Evolutionary conservation across 202 grass and related monocot species (phyloP), one percentile per base, ranked within the genome.

Genomic region (Tripidium arundinaceum): DNA sequence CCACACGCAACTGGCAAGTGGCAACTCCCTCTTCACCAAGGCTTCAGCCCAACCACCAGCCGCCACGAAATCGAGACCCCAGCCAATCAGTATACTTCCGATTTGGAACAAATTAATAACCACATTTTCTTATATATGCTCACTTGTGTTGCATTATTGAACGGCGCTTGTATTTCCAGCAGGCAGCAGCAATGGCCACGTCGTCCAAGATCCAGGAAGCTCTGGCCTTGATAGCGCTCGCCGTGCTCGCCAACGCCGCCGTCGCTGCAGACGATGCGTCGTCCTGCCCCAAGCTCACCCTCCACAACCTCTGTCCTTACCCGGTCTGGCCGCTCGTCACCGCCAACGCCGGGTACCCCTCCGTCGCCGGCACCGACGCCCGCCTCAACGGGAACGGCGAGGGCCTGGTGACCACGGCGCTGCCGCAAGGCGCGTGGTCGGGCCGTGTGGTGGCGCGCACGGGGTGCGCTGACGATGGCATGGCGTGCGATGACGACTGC

Each of bases 281-380:
- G 61, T 2, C 62, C 24, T 13, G n/a, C 27, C 19, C 46, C 27
- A 73, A 52, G 60, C 62, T 74, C 8, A 74, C 77, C 39, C 77
- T 86, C 38, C 69, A 74, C 84, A 80, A 80, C 84, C 42, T 80
- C n/a, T 80, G 84, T 8, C 5, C 77, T 7, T 66, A 27, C 84
- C 26, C 70, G 1, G 28, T 81, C 6, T 75, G 63, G 77, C 70
- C 71, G 15, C 62, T 76, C 29, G 22, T 70, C 29, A 74, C 49
- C 39, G 40, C 78, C 5, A 74, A 69, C 63, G 2, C 63, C 15
- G 46, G 77, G 63, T 2, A 60, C 18, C 69, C 38, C 0, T 9
- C 29, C 33, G 12, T 62, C 38, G 16, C 37, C 16, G 14, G 9
- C 25, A 18, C 4, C 37, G 7, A 8, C 60, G 14, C 12, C 60